Base-by-base conservation (phyloP, 257 asterid species). In the Capsicum chinense region DNA sequence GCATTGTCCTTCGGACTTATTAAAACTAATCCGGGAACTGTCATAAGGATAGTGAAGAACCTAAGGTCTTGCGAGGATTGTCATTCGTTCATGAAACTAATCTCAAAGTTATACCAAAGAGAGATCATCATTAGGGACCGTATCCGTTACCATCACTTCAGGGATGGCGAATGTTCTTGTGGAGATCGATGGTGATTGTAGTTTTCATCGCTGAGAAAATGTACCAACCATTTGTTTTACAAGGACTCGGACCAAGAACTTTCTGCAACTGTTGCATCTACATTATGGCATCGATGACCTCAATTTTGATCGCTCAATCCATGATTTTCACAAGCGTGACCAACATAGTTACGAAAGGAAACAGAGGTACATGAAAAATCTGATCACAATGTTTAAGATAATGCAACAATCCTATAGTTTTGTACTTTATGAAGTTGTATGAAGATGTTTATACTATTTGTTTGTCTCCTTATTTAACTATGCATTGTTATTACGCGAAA, bases 121-220 rank as follows among this genome's bases (percentile, higher is more conserved):
- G 85, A 80, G 54, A 83, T 88, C 50, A 64, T 88, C 44, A 47
- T 83, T 6, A 83, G 88, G 79, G 90, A 88, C 14, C 67, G 86
- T 56, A 67, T 83, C 7, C 85, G 88, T n/a, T 69, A 83, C 74
- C 88, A 85, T 81, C 85, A 83, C 78, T 88, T 88, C 59, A 88
- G 47, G 60, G 64, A 74, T 73, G 90, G 88, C 14, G 85, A 85
- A 16, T 88, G 88, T 48, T 85, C 88, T 70, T 88, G 90, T 62
- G 81, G 83, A 60, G 82, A 88, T 83, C 26, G 79, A 44, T 88
- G 90, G 88, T 85, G 80, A 83, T 82, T 39, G 50, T 44, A 56
- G 33, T 44, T 59, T 44, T 26, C 33, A 71, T 11, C n/a, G 10
- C 35, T 19, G 59, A 19, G 13, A 52, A 76, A 52, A 44, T 44